Conservation (phyloP, 2,329 filamentous ascomycete genomes). For the Thielaviopsis euricoi region DNA sequence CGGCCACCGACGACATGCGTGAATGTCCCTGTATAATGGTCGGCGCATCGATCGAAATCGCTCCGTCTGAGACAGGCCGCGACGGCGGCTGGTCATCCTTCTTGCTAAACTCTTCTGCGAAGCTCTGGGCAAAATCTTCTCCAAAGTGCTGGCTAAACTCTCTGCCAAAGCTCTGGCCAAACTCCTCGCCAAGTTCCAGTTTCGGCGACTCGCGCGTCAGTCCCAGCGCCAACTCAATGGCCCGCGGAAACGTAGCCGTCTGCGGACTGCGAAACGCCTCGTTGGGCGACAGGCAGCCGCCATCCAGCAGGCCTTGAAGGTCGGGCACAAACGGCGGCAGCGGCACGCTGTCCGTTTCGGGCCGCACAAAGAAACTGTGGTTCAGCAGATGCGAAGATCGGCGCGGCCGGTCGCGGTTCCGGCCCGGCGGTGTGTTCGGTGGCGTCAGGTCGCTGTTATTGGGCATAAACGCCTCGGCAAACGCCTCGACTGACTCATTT, state of each 20-base stretch:
- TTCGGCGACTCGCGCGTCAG: neutral
- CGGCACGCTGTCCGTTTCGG: slow-evolving; percentile 17
- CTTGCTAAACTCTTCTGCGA: neutral
- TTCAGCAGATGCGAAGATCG: slow-evolving; percentile 39
- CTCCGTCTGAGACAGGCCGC: slow-evolving; percentile 1
- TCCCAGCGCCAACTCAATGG: neutral
- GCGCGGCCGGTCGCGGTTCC: slow-evolving; percentile 27
- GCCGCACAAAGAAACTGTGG: slow-evolving; percentile 20
- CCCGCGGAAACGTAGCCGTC: slow-evolving; percentile 5
- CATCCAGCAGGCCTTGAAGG: slow-evolving; percentile 17
- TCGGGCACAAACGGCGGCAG: slow-evolving; percentile 33
- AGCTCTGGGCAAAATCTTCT: neutral
- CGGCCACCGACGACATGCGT: slow-evolving; percentile 20
- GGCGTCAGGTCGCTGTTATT: slow-evolving; percentile 39
- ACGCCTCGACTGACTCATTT: slow-evolving; percentile 33
- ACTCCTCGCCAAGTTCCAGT: neutral
- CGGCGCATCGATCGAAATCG: slow-evolving; percentile 5
- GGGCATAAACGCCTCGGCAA: slow-evolving; percentile 34
- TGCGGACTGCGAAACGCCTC: slow-evolving; percentile 9
- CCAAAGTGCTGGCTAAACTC: neutral
- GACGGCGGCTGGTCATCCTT: neutral
- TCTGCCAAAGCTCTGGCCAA: neutral
- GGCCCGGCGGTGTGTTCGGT: slow-evolving; percentile 41
- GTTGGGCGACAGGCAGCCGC: slow-evolving; percentile 9
- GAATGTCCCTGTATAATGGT: slow-evolving; percentile 5